Conservation (phyloP, 768 basidiomycete genomes). For the Kockovaella imperatae region DNA sequence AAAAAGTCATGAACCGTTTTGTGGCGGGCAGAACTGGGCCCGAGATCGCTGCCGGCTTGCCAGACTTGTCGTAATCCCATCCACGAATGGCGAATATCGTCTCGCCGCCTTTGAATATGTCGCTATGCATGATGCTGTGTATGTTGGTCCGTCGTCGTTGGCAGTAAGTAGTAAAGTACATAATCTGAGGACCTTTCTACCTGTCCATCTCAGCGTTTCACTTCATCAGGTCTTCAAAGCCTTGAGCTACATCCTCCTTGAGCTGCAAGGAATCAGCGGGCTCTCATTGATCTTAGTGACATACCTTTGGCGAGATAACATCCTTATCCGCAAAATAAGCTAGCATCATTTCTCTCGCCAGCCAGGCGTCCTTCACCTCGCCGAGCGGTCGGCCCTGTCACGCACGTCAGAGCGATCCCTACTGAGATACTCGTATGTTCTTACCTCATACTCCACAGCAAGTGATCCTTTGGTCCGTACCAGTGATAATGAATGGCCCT, state of each 20-base stretch:
- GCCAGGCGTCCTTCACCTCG: constrained; percentile 30
- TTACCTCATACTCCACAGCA: constrained; percentile 41
- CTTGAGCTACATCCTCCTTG: constrained; percentile 37
- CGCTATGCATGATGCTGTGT: too few relatives aligned
- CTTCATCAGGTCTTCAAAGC: constrained; percentile 17
- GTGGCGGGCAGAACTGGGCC: too few relatives aligned
- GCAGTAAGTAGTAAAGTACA: too few relatives aligned
- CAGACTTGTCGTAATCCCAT: too few relatives aligned
- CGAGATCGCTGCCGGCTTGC: too few relatives aligned
- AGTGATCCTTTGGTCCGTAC: constrained; percentile 32
- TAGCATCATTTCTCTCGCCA: constrained; percentile 43
- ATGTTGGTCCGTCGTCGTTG: too few relatives aligned
- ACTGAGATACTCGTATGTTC: not conserved
- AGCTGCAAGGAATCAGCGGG: constrained; percentile 13
- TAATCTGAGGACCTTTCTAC: too few relatives aligned
- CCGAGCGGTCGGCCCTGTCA: constrained; percentile 42
- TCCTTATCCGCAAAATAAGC: constrained; percentile 45
- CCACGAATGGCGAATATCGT: too few relatives aligned
- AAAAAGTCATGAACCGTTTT: too few relatives aligned
- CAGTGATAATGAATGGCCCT: constrained; percentile 42
- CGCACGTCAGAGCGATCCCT: not conserved
- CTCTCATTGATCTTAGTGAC: not conserved
- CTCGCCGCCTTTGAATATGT: too few relatives aligned
- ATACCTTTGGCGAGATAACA: constrained; percentile 34
- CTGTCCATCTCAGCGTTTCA: too few relatives aligned